phyloP scores from a whole-genome alignment of 1,284 basidiomycete species.

The Sporisorium scitamineum region DNA sequence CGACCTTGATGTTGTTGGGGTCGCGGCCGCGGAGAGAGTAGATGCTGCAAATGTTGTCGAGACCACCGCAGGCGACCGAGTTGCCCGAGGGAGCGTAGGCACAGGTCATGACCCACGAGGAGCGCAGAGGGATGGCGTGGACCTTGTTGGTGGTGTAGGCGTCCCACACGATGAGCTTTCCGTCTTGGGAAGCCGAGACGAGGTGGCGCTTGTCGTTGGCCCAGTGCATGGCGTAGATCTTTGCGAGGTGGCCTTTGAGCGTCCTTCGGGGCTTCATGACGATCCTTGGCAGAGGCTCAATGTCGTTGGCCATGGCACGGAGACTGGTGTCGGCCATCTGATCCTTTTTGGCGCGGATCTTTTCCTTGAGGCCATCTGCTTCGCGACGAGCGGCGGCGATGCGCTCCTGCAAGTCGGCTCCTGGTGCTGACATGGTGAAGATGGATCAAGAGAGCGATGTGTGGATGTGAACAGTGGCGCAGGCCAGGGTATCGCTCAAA shows the following conservation, averaged over 20 bases:
- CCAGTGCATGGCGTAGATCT: slow-evolving; percentile 99
- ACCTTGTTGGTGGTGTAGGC: slow-evolving; percentile 99
- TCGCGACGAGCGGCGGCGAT: slow-evolving; percentile 96
- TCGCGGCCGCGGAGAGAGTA: slow-evolving; percentile 81
- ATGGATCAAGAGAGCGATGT: neutral
- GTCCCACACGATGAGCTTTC: slow-evolving; percentile 99
- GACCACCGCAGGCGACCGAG: slow-evolving; percentile 96
- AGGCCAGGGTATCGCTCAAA: no score
- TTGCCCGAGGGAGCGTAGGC: slow-evolving; percentile 97
- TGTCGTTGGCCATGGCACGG: slow-evolving; percentile 94
- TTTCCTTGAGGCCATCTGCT: slow-evolving; percentile 95
- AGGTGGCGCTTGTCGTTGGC: slow-evolving; percentile 94
- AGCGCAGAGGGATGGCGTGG: slow-evolving; percentile 95
- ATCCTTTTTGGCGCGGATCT: slow-evolving; percentile 93
- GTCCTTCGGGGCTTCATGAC: slow-evolving; percentile 94
- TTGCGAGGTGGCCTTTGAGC: slow-evolving; percentile 95
- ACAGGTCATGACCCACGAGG: slow-evolving; percentile 99
- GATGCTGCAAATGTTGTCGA: slow-evolving; percentile 99
- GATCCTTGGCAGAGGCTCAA: slow-evolving; percentile 92
- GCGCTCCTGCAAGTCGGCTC: slow-evolving; percentile 70
- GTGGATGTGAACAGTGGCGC: neutral
- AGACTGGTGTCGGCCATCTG: slow-evolving; percentile 95
- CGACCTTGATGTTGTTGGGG: slow-evolving; percentile 72
- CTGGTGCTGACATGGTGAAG: slow-evolving; percentile 41
- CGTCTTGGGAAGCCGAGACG: slow-evolving; percentile 98